phyloP scores from a whole-genome alignment of 441 rosid species.

The Omphalea diandra region DNA sequence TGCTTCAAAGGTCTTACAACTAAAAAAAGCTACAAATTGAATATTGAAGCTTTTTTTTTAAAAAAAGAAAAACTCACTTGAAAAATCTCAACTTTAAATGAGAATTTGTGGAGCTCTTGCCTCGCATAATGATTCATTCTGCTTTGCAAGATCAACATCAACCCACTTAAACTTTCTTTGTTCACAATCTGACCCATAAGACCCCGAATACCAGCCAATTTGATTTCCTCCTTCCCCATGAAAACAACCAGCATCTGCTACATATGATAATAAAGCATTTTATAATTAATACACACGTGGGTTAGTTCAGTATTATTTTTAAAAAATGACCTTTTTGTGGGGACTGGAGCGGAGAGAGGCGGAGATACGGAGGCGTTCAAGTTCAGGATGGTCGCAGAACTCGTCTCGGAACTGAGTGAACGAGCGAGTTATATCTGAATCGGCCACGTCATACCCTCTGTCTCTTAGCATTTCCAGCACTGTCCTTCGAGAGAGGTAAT shows the following conservation, averaged over 20 bases:
- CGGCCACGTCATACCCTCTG: background rate
- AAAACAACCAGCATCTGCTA: background rate
- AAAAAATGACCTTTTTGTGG: background rate
- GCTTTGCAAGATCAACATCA: slow-evolving; percentile 50
- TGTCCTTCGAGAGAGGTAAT: background rate
- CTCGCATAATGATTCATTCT: slow-evolving; percentile 45
- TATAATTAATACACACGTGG: too few species aligned
- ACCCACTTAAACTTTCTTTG: slow-evolving; percentile 26
- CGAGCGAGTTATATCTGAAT: background rate
- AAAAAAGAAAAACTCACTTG: slow-evolving; percentile 28
- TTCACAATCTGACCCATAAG: background rate
- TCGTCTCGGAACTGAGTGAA: background rate
- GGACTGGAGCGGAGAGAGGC: background rate
- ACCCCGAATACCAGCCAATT: background rate
- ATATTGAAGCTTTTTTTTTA: background rate
- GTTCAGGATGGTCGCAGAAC: background rate
- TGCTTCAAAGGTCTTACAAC: too few species aligned
- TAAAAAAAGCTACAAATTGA: too few species aligned
- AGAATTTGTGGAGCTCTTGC: slow-evolving; percentile 24
- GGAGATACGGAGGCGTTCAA: slow-evolving; percentile 1
- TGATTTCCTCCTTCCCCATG: slow-evolving; percentile 11
- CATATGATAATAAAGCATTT: background rate
- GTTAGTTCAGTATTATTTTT: background rate
- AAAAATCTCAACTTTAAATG: slow-evolving; percentile 3
- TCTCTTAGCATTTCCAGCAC: background rate